phyloP scores from a whole-genome alignment of 164 flowering plant genomes.

The Umbellularia californica region DNA sequence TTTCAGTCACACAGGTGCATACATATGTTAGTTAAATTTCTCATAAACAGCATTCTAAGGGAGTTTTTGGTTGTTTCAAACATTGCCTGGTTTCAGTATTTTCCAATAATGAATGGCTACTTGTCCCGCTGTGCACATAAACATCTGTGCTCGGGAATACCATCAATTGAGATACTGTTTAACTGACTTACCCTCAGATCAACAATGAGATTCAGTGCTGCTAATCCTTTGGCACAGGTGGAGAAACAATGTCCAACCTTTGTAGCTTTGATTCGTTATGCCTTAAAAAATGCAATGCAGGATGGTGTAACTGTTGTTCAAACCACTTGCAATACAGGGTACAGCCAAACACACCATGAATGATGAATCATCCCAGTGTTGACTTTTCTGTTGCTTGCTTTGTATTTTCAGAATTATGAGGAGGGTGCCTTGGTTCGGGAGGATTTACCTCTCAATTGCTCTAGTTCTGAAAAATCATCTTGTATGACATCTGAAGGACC shows the following conservation, averaged over 20 bases:
- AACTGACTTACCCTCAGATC: background rate
- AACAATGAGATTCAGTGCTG: background rate
- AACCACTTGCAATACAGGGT: background rate
- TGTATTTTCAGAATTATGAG: background rate
- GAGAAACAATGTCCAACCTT: background rate
- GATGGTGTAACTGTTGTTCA: too few relatives aligned
- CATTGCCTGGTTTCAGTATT: background rate
- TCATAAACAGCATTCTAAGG: background rate
- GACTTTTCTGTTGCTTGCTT: background rate
- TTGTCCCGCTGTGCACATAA: background rate
- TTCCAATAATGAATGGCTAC: background rate
- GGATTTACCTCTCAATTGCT: conserved; percentile 14
- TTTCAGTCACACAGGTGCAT: conserved; percentile 41
- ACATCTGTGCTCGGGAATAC: background rate
- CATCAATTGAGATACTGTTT: background rate
- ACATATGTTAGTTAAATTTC: background rate
- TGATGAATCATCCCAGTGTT: background rate
- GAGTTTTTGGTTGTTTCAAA: background rate
- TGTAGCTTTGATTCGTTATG: too few relatives aligned
- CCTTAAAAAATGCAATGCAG: too few relatives aligned
- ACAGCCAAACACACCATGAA: background rate
- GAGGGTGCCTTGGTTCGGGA: conserved; percentile 3
- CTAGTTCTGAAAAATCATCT: conserved; percentile 10
- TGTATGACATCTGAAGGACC: conserved; percentile 28
- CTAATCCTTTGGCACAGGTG: background rate